phyloP scores from a whole-genome alignment of 2,329 filamentous ascomycete species.

The Fusarium fujikuroi region DNA sequence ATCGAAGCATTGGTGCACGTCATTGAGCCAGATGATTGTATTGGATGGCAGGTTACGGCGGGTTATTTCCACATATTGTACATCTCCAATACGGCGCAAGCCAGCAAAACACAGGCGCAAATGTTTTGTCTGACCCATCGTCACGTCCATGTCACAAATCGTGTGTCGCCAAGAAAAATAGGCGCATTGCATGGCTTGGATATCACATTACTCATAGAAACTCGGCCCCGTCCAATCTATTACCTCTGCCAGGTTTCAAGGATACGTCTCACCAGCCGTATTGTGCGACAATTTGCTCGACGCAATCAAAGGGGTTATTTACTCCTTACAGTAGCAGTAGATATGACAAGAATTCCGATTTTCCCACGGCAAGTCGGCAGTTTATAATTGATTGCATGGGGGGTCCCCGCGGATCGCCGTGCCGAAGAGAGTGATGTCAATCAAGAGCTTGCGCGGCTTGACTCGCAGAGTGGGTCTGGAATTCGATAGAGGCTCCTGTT shows the following conservation, averaged over 20 bases:
- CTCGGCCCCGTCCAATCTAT: neutral
- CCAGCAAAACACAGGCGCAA: neutral
- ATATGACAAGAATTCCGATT: neutral
- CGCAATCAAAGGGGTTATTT: neutral
- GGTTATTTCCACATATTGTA: neutral
- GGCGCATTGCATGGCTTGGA: slow-evolving; percentile 1
- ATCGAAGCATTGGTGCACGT: neutral
- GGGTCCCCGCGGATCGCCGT: slow-evolving; percentile 2
- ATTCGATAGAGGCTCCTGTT: neutral
- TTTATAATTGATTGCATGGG: neutral
- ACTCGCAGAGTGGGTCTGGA: neutral
- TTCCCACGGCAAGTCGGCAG: slow-evolving; percentile 3
- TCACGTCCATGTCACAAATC: neutral
- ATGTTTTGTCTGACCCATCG: neutral
- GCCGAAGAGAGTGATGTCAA: slow-evolving; percentile 5
- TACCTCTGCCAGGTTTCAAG: slow-evolving; percentile 9
- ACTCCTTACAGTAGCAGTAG: neutral
- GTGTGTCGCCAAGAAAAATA: neutral
- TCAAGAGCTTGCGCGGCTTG: slow-evolving; percentile 20
- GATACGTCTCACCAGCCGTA: slow-evolving; percentile 13
- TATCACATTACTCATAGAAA: neutral
- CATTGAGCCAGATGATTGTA: neutral
- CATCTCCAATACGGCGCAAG: neutral
- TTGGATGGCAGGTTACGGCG: neutral
- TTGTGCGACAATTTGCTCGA: slow-evolving; percentile 7